Base-by-base conservation (phyloP, 2,329 filamentous ascomycete genomes). In the Penicillium aurantiogriseum region DNA sequence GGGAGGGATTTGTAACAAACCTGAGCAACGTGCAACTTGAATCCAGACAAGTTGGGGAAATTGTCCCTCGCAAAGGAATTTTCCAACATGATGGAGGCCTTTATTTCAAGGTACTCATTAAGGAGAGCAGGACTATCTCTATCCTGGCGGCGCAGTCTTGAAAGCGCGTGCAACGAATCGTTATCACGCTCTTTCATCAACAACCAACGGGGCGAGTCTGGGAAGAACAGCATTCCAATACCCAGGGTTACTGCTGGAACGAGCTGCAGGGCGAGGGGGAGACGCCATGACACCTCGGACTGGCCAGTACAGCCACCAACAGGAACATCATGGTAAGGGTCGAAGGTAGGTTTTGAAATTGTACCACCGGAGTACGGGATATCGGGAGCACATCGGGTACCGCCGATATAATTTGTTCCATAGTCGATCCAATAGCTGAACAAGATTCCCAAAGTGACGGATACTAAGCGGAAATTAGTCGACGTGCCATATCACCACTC, bases 151-250 rank as follows among this genome's bases (percentile, higher is more conserved):
- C 83, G 79, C 7, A 86, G 70, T 57, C 76, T 79, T 2, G 74
- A 75, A 2, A 85, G 71, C 0, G 75, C 76, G 11, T 68, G 57
- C 8, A 84, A 69, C 0, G 79, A 77, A 17, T 84, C 82, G 3
- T 80, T 73, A 49, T 84, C 76, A 5, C 78, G 76, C 36, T 77
- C 78, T 51, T 77, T 75, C 62, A 77, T 78, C 9, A 77, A 73
- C 2, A 85, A 74, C 77, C 83, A 85, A 25, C 83, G 76, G 0
- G 83, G 83, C 0, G 83, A 84, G 54, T 80, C 83, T 0, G 84
- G 84, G 58, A 84, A 77, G 67, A 83, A 82, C 5, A 74, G 31
- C 63, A 78, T 77, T 9, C 76, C 75, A 3, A 73, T 57, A 3
- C 76, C 72, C 2, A 79, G 63, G 17, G 72, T 63, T 0, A 77